Base-by-base conservation (phyloP, 225 moss, liverwort and hornwort genomes). In the Takakia lepidozioides region DNA sequence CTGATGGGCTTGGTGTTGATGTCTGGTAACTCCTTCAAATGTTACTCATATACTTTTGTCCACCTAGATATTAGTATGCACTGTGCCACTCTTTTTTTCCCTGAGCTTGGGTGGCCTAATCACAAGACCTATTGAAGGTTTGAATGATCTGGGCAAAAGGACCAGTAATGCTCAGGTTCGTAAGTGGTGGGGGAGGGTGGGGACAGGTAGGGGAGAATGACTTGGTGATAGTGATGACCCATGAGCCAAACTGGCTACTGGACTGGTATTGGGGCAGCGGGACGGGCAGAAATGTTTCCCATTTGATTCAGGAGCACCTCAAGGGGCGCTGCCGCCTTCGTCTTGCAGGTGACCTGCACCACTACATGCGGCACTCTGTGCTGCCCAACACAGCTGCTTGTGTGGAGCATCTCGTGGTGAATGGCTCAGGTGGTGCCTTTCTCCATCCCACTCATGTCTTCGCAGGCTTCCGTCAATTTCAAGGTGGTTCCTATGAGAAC, bases 371-470 rank as follows among this genome's bases (percentile, higher is more conserved):
- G 42, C 98, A 98, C 67, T 83, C 87, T 56, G 68, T 74, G 38
- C 52, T 81, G 57, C 80, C 91, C 1, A 72, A 69, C 42, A 49
- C 74, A 19, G 29, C 78, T 42, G 75, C 71, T 28, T 66, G 77
- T 57, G 85, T 91, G 8, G 91, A 98, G 51, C 91, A 98, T 70
- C 68, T 98, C 19, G 55, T 98, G 69, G 98, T 98, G 49, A 98
- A 98, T 48, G 98, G 98, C 53, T 87, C 85, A 34, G 98, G 98
- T 5, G 98, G 98, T 54, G 98, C 98, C 55, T 98, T 98, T 59
- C 87, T 98, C 43, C 98, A 98, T 83, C 98, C 98, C 42, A 98
- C 98, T 50, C 98, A 98, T 63, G 98, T 98, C 38, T 98, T 98
- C 74, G 91, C 75, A 56, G 98, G 83, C 42, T 98, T 98, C 27